phyloP scores from a whole-genome alignment of 129 eudicot genomes.

The Scalesia atractyloides region DNA sequence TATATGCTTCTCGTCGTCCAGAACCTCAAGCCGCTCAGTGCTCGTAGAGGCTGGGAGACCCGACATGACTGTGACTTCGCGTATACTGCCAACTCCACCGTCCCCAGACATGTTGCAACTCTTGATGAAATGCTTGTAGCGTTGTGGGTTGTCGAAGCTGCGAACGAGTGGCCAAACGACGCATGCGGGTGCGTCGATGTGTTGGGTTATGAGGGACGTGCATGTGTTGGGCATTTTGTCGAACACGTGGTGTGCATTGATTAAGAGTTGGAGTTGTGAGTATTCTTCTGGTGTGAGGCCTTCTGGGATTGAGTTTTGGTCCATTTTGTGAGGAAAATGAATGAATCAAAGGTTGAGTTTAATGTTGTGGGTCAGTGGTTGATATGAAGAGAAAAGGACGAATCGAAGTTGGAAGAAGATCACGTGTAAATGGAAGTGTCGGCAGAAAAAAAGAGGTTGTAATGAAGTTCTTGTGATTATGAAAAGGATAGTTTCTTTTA shows the following conservation, averaged over 20 bases:
- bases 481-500: slow-evolving; percentile 11
- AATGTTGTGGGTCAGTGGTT: not conserved
- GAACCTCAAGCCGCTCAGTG: slow-evolving; percentile 67
- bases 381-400: not conserved
- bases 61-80: slow-evolving; percentile 74
- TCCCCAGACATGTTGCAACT: slow-evolving; percentile 58
- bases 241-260: slow-evolving; percentile 63
- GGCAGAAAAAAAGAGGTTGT: slow-evolving; percentile 20
- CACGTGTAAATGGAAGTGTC: slow-evolving; percentile 39
- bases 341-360: not conserved
- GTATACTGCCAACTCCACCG: slow-evolving; percentile 67
- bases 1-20: slow-evolving; percentile 66
- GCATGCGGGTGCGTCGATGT: slow-evolving; percentile 66
- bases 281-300: slow-evolving; percentile 59
- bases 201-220: slow-evolving; percentile 78
- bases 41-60: slow-evolving; percentile 92
- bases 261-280: slow-evolving; percentile 53
- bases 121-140: slow-evolving; percentile 88
- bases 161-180: slow-evolving; percentile 78
- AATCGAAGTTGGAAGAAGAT: slow-evolving; percentile 14
- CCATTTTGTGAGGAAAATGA: slow-evolving; percentile 25
- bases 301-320: slow-evolving; percentile 41
- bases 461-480: slow-evolving; percentile 31
- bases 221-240: slow-evolving; percentile 60
- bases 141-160: slow-evolving; percentile 80